phyloP scores from a whole-genome alignment of 75 land plant species.

The Chamaecyparis obtusa region DNA sequence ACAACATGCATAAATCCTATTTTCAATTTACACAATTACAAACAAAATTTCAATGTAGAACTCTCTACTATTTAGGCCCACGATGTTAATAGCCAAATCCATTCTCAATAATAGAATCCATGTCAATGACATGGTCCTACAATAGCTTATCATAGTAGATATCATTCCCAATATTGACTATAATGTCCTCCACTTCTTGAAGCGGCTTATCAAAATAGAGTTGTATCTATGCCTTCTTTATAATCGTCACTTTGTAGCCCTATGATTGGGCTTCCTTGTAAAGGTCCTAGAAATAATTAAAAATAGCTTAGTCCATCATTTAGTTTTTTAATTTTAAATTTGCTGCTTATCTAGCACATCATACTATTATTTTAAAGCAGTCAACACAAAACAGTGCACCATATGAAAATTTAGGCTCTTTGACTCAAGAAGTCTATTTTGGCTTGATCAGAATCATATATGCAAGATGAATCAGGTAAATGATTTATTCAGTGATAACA shows the following conservation, averaged over 20 bases:
- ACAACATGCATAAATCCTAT: too few species aligned
- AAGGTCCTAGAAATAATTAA: constrained; percentile 50
- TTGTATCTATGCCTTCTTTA: constrained; percentile 73
- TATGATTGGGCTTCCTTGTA: constrained; percentile 71
- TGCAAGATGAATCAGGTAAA: background rate
- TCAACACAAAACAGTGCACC: too few species aligned
- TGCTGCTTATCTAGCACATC: background rate
- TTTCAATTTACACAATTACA: too few species aligned
- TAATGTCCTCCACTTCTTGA: too few species aligned
- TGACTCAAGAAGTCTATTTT: background rate
- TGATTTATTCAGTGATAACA: background rate
- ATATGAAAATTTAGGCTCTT: background rate
- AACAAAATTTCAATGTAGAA: too few species aligned
- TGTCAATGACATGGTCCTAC: too few species aligned
- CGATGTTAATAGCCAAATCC: too few species aligned
- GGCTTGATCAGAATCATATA: background rate
- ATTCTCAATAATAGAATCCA: too few species aligned
- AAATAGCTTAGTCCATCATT: background rate
- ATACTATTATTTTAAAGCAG: background rate
- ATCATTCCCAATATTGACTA: too few species aligned
- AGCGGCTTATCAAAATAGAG: constrained; percentile 64
- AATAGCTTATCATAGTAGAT: too few species aligned
- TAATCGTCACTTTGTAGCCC: constrained; percentile 76
- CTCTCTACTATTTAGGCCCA: too few species aligned
- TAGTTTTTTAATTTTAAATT: background rate